A percentile compares a stretch with the other conserved stretches of the same genome.
Evolutionary conservation across 148 eudicot species (phyloP).

Genomic region (Spergularia marina): DNA sequence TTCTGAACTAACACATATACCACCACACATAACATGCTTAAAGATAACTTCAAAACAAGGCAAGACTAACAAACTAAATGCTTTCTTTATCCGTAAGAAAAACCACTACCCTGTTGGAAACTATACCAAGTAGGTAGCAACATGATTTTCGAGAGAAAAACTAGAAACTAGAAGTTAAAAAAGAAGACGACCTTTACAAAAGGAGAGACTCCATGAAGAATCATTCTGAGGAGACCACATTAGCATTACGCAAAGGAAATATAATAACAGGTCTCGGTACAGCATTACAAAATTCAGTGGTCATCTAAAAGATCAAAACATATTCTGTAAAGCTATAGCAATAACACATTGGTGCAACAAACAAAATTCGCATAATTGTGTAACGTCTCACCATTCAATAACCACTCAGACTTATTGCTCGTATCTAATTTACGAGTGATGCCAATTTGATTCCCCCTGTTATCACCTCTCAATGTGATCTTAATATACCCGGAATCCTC

Average conservation of each 20-base stretch:
- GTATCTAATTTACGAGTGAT: conserved; percentile 74
- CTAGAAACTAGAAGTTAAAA: neutral
- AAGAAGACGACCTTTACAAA: neutral
- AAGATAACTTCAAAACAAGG: neutral
- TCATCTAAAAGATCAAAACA: too few relatives aligned
- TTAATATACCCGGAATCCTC: conserved; percentile 71
- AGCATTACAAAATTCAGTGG: too few relatives aligned
- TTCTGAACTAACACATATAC: neutral
- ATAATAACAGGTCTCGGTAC: too few relatives aligned
- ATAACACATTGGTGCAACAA: neutral
- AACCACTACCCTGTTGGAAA: neutral
- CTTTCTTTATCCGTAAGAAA: neutral
- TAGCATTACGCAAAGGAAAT: neutral
- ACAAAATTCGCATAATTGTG: neutral
- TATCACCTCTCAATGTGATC: conserved; percentile 66
- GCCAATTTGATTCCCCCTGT: conserved; percentile 39
- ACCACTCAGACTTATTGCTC: conserved; percentile 90
- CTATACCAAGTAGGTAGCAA: neutral
- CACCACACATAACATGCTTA: neutral
- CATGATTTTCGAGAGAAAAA: neutral
- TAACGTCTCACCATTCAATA: conserved; percentile 52
- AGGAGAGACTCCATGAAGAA: neutral
- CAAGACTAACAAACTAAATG: neutral
- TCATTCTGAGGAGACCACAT: neutral
- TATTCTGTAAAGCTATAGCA: neutral